Evolutionary conservation across 2,329 filamentous ascomycete genomes (phyloP).

Genomic region (Phialemoniopsis sp.): DNA sequence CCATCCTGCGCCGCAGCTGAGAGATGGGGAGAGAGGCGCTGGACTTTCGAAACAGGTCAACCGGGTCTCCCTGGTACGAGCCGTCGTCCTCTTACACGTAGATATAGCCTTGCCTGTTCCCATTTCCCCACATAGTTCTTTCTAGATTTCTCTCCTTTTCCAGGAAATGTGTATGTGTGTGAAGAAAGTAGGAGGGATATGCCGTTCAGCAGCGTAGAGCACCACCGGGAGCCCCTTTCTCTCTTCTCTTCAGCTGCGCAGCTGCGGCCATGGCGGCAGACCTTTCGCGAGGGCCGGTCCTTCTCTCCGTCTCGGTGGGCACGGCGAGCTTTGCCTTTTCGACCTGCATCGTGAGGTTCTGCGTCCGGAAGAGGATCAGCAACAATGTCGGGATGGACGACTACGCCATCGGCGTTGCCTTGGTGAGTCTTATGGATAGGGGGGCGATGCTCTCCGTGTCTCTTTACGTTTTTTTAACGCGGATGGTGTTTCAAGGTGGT

Average conservation of each 20-base stretch:
- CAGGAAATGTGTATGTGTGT: too few species aligned
- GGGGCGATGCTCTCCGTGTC: too few species aligned
- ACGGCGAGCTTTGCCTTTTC: slow-evolving; percentile 24
- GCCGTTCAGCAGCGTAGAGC: not conserved
- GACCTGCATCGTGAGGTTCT: slow-evolving; percentile 26
- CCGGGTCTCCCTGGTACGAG: too few species aligned
- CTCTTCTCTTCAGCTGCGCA: slow-evolving; percentile 7
- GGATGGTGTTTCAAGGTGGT: slow-evolving; percentile 17
- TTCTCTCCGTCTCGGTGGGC: slow-evolving; percentile 27
- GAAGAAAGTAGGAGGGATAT: too few species aligned
- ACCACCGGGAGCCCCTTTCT: not conserved
- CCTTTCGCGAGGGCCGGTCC: slow-evolving; percentile 25
- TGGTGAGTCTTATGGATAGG: slow-evolving; percentile 17
- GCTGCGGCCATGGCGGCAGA: slow-evolving; percentile 16
- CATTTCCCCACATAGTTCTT: too few species aligned
- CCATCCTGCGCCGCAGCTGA: too few species aligned
- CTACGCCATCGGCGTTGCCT: slow-evolving; percentile 24
- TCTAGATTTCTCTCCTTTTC: too few species aligned
- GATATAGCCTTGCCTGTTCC: too few species aligned
- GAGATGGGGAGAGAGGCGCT: too few species aligned
- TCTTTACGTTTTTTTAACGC: too few species aligned
- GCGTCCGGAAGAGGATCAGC: slow-evolving; percentile 17
- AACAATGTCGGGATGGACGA: slow-evolving; percentile 24
- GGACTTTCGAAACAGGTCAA: too few species aligned
- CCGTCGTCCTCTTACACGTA: too few species aligned